Percentiles rank a stretch among this genome's conserved stretches.
Evolutionary conservation across 345 rosid genomes (phyloP).

Genomic region (Litchi chinensis): DNA sequence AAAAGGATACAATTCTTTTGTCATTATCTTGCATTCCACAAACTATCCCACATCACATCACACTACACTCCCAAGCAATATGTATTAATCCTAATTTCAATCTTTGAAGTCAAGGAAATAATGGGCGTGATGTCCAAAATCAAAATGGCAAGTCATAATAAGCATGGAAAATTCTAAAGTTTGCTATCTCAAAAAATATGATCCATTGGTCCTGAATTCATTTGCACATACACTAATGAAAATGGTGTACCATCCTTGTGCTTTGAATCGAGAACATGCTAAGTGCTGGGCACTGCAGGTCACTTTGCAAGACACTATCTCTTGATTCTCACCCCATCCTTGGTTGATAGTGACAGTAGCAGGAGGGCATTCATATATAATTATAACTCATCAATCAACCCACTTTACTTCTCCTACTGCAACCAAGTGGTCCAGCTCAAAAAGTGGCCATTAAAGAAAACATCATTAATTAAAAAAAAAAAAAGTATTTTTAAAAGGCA

Average conservation of each 20-base stretch:
- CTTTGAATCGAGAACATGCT: not conserved
- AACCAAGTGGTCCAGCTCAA: slow-evolving; percentile 32
- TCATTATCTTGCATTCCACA: not conserved
- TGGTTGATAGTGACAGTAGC: not conserved
- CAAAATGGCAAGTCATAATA: not conserved
- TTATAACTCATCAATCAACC: slow-evolving; percentile 25
- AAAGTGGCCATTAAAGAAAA: slow-evolving; percentile 6
- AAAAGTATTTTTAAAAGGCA: not conserved
- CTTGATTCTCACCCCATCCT: not conserved
- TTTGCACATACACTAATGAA: not conserved
- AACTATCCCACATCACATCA: not conserved
- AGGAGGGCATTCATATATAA: not conserved
- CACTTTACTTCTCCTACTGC: slow-evolving; percentile 17
- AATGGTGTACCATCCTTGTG: not conserved
- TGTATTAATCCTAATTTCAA: slow-evolving; percentile 1
- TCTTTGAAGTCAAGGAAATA: no score
- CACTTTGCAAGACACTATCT: not conserved
- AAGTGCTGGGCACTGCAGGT: not conserved
- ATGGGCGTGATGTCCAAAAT: no score
- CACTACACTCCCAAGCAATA: not conserved
- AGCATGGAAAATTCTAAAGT: not conserved
- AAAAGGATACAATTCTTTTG: not conserved
- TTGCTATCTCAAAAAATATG: not conserved
- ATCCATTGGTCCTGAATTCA: not conserved
- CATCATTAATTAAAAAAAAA: not conserved